Evolutionary conservation across 164 flowering plant species (phyloP).

Genomic region (Brasenia schreberi): DNA sequence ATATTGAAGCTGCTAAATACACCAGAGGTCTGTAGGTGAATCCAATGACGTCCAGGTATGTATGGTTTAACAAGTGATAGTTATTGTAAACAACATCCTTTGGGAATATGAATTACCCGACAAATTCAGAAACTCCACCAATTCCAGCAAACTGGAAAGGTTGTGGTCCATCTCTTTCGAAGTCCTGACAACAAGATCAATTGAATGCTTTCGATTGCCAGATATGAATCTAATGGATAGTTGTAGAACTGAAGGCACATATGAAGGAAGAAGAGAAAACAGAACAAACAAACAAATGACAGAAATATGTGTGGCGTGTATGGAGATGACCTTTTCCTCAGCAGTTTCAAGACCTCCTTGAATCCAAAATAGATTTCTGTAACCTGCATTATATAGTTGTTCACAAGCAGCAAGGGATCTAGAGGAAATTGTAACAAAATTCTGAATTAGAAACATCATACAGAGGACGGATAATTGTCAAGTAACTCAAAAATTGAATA

Average conservation of each 20-base stretch:
- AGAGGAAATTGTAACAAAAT: slow-evolving; percentile 2
- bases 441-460: too few species aligned
- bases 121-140: slow-evolving; percentile 93
- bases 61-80: not conserved
- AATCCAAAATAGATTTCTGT: slow-evolving; percentile 84
- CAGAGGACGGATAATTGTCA: too few species aligned
- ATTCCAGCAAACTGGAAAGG: slow-evolving; percentile 91
- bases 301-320: not conserved
- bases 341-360: slow-evolving; percentile 95
- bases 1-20: too few species aligned
- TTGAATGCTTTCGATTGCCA: not conserved
- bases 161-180: slow-evolving; percentile 77
- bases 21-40: too few species aligned
- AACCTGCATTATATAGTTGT: slow-evolving; percentile 76
- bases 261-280: not conserved
- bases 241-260: too few species aligned
- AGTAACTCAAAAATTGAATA: too few species aligned
- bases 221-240: too few species aligned
- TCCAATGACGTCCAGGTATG: not conserved
- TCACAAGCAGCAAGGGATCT: slow-evolving; percentile 99
- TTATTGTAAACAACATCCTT: not conserved
- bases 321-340: slow-evolving; percentile 55
- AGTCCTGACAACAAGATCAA: slow-evolving; percentile 42
- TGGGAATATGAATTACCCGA: slow-evolving; percentile 47
- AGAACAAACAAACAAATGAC: not conserved